Evolutionary conservation across 495 filamentous ascomycete genomes (phyloP).

Genomic region (Hypoxylon rickii): DNA sequence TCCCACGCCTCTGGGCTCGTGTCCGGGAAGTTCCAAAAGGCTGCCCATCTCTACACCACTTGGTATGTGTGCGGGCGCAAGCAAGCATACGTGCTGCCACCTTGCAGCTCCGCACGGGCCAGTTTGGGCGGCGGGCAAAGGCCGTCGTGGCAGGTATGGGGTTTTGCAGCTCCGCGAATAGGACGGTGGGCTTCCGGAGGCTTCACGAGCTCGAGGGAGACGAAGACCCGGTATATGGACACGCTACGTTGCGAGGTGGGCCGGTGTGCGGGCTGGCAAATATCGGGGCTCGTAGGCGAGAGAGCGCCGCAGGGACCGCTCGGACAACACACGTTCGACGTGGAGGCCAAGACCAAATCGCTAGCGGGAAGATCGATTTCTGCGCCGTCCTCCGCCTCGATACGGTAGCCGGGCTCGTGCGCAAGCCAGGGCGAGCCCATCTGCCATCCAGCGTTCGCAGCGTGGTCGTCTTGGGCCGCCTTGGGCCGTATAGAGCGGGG

Average conservation of each 20-base stretch:
- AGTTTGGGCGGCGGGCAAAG: neutral
- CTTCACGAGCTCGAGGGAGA: neutral
- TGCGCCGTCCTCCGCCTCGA: neutral
- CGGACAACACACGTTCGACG: conserved; percentile 7
- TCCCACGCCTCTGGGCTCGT: conserved; percentile 2
- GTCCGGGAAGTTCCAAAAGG: conserved; percentile 1
- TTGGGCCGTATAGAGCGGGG: neutral
- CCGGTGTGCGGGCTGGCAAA: conserved; percentile 1
- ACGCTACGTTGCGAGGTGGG: too few species aligned
- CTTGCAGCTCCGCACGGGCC: neutral
- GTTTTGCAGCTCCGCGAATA: too few species aligned
- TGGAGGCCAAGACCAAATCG: neutral
- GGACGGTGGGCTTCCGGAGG: too few species aligned
- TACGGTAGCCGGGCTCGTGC: neutral
- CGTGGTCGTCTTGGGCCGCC: neutral
- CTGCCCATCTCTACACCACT: too few species aligned
- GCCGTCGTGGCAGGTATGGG: neutral
- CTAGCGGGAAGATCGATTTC: neutral
- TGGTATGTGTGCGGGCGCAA: too few species aligned
- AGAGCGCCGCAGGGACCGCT: too few species aligned
- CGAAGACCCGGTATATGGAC: too few species aligned
- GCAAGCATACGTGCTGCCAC: too few species aligned
- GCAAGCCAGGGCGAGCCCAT: neutral
- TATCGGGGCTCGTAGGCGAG: too few species aligned
- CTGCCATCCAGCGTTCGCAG: neutral